Percentiles rank a stretch among this genome's conserved stretches.
These are phyloP conservation scores for Paxillus rubicundulus DNA, from an alignment of 768 basidiomycete species.

Conservation along the genomic window DNA sequence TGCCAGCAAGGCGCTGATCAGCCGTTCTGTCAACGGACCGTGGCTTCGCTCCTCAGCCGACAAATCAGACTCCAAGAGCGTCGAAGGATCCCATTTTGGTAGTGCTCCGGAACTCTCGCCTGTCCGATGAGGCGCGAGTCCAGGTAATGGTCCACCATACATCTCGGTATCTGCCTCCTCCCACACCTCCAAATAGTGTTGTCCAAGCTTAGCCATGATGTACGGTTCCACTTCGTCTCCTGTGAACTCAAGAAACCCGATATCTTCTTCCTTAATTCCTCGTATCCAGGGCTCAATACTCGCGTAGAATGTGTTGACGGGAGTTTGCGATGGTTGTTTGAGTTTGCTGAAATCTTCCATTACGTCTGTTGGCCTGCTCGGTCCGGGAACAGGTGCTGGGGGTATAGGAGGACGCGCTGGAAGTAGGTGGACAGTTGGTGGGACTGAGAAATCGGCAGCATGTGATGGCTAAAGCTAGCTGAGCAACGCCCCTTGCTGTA, in stretches of 20 bases:
- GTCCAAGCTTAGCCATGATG: slow-evolving; percentile 80
- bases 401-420: slow-evolving; percentile 62
- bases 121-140: slow-evolving; percentile 39
- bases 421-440: slow-evolving; percentile 48
- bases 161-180: slow-evolving; percentile 79
- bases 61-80: slow-evolving; percentile 69
- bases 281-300: slow-evolving; percentile 90
- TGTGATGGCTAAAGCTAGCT: slow-evolving; percentile 23
- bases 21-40: slow-evolving; percentile 83
- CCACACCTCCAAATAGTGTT: slow-evolving; percentile 88
- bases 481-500: slow-evolving; percentile 5
- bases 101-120: slow-evolving; percentile 33
- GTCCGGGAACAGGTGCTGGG: slow-evolving; percentile 68
- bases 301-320: slow-evolving; percentile 77
- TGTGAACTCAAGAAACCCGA: slow-evolving; percentile 88
- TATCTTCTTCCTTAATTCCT: slow-evolving; percentile 88
- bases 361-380: slow-evolving; percentile 80
- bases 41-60: slow-evolving; percentile 75
- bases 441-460: slow-evolving; percentile 64
- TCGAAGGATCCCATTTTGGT: slow-evolving; percentile 82
- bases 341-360: slow-evolving; percentile 85
- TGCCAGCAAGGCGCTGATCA: slow-evolving; percentile 72
- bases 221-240: slow-evolving; percentile 90
- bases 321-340: slow-evolving; percentile 71
- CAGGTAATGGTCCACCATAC: slow-evolving; percentile 42